These are phyloP conservation scores for Metahyphopichia silvanorum DNA, from an alignment of 805 yeast genomes.

Conservation along the genomic window DNA sequence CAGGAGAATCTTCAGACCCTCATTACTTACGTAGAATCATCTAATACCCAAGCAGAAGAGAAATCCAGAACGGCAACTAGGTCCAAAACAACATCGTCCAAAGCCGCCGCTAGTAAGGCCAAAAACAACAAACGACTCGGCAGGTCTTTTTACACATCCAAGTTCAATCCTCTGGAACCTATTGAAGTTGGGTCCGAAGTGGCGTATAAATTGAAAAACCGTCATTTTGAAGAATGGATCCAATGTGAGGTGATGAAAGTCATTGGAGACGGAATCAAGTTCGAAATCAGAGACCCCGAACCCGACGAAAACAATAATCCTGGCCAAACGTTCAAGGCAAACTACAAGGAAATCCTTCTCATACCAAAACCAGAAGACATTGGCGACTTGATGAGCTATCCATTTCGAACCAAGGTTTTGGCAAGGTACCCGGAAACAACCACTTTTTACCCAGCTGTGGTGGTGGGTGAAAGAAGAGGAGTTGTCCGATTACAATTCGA, in stretches of 20 bases:
- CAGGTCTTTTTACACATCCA: constrained; percentile 48
- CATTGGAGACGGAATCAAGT: constrained; percentile 66
- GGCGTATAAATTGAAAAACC: constrained; percentile 73
- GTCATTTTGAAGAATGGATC: constrained; percentile 90
- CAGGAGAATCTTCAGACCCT: constrained; percentile 47
- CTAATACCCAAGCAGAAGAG: constrained; percentile 8
- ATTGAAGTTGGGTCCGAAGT: constrained; percentile 73
- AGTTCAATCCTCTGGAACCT: constrained; percentile 58
- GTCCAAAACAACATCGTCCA: constrained; percentile 9
- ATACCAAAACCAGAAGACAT: constrained; percentile 57
- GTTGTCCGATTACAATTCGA: constrained; percentile 80
- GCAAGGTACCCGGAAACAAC: constrained; percentile 98
- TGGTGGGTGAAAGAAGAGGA: constrained; percentile 71
- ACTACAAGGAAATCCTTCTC: constrained; percentile 71
- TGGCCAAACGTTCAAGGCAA: constrained; percentile 81
- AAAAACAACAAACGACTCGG: constrained; percentile 31
- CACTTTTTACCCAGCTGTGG: constrained; percentile 93
- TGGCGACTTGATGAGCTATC: constrained; percentile 47
- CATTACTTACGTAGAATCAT: constrained; percentile 27
- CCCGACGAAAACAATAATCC: constrained; percentile 92
- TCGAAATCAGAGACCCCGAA: constrained; percentile 96
- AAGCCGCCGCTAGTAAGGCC: constrained; percentile 2
- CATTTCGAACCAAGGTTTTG: constrained; percentile 76
- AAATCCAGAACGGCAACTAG: constrained; percentile 6
- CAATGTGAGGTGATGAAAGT: constrained; percentile 86